Evolutionary conservation across 2,329 filamentous ascomycete species (phyloP), one percentile per base, ranked within the genome.

Genomic region (Sporothrix pseudoabietina): DNA sequence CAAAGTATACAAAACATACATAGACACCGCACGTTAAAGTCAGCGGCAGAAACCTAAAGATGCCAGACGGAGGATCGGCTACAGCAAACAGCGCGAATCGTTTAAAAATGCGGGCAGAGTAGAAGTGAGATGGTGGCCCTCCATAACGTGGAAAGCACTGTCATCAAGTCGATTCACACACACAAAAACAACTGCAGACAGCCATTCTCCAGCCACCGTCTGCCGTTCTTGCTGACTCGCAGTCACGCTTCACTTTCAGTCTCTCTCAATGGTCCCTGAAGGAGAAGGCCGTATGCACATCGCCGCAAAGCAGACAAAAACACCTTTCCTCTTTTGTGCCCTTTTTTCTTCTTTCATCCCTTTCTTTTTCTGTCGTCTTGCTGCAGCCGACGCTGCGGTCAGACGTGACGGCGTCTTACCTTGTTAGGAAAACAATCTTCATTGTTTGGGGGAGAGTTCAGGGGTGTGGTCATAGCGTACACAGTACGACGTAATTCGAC

Each of bases 21-120:
- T 26, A 26, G 26, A 57, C 12, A 57, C 6, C 0, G 12, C n/a
- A 14, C 54, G 10, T 22, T 2, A 26, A 32, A 7, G 16, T 3
- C 41, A 12, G 41, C 3, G 49, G 49, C 19, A 12, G 22, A n/a
- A 52, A 22, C 5, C 19, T 2, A 8, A 41, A 12, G 35, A 39
- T 61, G 59, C 41, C 59, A 63, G 59, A 63, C 32, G 35, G 59
- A 63, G 59, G 54, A 22, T 63, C 59, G 59, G 32, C 8, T 8
- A 41, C 32, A 22, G 19, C 8, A 41, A 41, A 41, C 32, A 22
- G 54, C 35, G 32, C 54, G 54, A 57, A 6, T 57, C 54, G 12
- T 3, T 35, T 35, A 4, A 35, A 35, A 35, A 35, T 35, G 35
- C 35, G 47, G n/a, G 19, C 49, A n/a, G 49, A 26, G 19, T 10